phyloP scores from a whole-genome alignment of 1,284 basidiomycete genomes.

The Leccinum subspadiceum region DNA sequence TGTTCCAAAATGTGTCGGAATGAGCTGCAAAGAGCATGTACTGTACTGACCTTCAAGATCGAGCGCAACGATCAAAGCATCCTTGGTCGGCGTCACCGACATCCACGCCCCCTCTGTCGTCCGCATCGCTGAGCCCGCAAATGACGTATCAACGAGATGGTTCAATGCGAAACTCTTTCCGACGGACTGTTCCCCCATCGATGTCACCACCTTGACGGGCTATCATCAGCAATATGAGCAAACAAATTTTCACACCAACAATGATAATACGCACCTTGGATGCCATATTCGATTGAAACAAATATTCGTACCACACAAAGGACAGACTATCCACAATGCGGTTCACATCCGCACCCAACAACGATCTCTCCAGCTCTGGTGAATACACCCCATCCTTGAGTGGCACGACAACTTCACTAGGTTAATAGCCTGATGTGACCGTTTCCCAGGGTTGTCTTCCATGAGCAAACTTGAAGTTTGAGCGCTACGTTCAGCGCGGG shows the following conservation, averaged over 20 bases:
- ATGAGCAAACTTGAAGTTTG: no score
- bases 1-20: neutral
- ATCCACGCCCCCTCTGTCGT: constrained; percentile 70
- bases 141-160: constrained; percentile 62
- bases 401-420: constrained; percentile 34
- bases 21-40: neutral
- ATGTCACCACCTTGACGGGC: constrained; percentile 64
- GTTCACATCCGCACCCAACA: constrained; percentile 59
- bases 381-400: constrained; percentile 58
- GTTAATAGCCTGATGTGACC: no score
- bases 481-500: no score
- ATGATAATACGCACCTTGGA: constrained; percentile 40
- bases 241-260: rapidly evolving
- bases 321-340: constrained; percentile 53
- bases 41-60: constrained; percentile 55
- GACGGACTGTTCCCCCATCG: constrained; percentile 69
- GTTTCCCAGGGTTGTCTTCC: no score
- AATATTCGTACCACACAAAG: constrained; percentile 65
- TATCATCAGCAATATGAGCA: constrained; percentile 20
- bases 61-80: constrained; percentile 53
- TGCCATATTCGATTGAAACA: constrained; percentile 62
- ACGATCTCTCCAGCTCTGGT: constrained; percentile 45
- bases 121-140: constrained; percentile 65
- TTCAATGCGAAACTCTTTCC: constrained; percentile 63
- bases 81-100: constrained; percentile 60